Evolutionary conservation across 2,329 filamentous ascomycete species (phyloP).

Genomic region (Diaporthe vaccinii): DNA sequence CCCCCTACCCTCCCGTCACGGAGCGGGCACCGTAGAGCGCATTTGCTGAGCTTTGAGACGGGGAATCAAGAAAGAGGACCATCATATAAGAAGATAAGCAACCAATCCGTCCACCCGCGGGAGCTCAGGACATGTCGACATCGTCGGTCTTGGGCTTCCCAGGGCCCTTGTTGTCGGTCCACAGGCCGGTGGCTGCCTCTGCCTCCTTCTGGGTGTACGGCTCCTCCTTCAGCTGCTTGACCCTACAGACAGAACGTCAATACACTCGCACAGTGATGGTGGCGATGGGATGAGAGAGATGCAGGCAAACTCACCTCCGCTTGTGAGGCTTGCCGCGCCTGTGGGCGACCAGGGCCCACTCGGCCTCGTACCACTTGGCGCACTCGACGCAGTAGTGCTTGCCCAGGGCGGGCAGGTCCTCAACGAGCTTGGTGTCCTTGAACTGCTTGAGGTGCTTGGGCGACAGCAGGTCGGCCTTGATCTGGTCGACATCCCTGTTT

Average conservation of each 20-base stretch:
- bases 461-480: slow-evolving; percentile 84
- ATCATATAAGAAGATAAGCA: not conserved
- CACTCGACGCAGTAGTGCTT: slow-evolving; percentile 92
- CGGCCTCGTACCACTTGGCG: slow-evolving; percentile 95
- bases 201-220: slow-evolving; percentile 90
- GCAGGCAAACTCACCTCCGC: slow-evolving; percentile 72
- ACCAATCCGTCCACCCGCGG: not conserved
- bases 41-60: not conserved
- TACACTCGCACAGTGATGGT: not conserved
- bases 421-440: slow-evolving; percentile 81
- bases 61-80: not conserved
- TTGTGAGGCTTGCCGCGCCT: slow-evolving; percentile 93
- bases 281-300: not conserved
- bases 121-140: slow-evolving; percentile 54
- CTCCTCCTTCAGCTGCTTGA: slow-evolving; percentile 85
- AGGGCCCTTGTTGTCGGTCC: slow-evolving; percentile 73
- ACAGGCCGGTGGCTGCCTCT: slow-evolving; percentile 82
- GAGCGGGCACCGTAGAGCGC: not conserved
- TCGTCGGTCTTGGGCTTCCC: slow-evolving; percentile 59
- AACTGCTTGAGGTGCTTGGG: slow-evolving; percentile 85
- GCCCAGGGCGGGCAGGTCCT: slow-evolving; percentile 91
- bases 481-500: slow-evolving; percentile 88
- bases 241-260: slow-evolving; percentile 62
- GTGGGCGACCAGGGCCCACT: slow-evolving; percentile 81
- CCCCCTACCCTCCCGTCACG: not conserved